Conservation (phyloP, 306 rosid species). For the Cucurbita moschata region DNA sequence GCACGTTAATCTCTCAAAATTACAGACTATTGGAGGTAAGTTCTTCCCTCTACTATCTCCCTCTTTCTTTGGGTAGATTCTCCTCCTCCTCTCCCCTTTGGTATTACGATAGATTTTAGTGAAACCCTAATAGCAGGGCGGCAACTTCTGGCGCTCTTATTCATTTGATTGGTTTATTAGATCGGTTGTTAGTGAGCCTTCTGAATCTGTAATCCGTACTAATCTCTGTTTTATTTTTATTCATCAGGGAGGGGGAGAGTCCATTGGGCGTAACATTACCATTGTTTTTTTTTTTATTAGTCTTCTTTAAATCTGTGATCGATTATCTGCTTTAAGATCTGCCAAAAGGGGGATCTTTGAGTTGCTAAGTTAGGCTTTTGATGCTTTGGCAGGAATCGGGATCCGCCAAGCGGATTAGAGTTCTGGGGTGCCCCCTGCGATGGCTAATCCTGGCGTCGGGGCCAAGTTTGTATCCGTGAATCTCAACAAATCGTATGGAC, state of each 20-base stretch:
- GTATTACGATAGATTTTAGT: background rate
- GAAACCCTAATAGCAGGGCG: constrained; percentile 27
- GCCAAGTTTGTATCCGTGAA: constrained; percentile 76
- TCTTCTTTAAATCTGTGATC: background rate
- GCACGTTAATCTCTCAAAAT: constrained; percentile 23
- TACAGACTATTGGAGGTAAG: constrained; percentile 18
- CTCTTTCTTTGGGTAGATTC: background rate
- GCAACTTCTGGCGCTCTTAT: background rate
- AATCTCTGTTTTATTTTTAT: background rate
- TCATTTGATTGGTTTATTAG: background rate
- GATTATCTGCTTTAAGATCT: constrained; percentile 15
- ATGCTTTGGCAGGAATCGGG: constrained; percentile 43
- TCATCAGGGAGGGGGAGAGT: constrained; percentile 23
- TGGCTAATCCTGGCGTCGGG: constrained; percentile 87
- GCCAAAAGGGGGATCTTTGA: constrained; percentile 7
- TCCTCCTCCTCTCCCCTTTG: background rate
- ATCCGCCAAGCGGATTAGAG: constrained; percentile 27
- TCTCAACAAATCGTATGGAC: constrained; percentile 95
- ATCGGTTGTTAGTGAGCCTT: background rate
- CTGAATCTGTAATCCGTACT: constrained; percentile 3
- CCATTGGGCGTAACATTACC: constrained; percentile 5
- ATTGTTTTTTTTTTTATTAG: background rate
- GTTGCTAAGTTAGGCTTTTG: constrained; percentile 33
- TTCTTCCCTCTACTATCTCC: background rate
- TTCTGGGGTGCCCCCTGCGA: constrained; percentile 27